Percentiles rank a stretch among this genome's conserved stretches.
Evolutionary conservation across 2,329 filamentous ascomycete genomes (phyloP).

Genomic region (Penicillium sp.): DNA sequence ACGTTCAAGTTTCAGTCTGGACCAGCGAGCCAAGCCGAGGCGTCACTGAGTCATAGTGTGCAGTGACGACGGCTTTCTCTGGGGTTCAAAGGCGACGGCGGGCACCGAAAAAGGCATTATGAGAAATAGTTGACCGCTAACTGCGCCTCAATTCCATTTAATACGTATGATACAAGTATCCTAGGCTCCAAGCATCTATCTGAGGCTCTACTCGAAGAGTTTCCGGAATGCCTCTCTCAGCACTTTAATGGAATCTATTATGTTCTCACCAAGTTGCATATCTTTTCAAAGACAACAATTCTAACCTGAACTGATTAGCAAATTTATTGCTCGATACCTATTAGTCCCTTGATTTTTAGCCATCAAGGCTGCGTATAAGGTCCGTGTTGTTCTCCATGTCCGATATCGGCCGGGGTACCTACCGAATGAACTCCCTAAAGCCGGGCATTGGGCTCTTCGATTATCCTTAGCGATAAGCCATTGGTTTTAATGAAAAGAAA

Average conservation of each 20-base stretch:
- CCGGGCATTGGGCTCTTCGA: background rate
- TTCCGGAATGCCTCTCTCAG: background rate
- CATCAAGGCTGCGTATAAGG: background rate
- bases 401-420: conserved; percentile 1
- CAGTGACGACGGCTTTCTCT: background rate
- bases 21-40: background rate
- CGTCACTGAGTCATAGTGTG: background rate
- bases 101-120: background rate
- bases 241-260: background rate
- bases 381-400: background rate
- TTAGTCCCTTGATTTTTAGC: background rate
- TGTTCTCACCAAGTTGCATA: background rate
- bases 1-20: background rate
- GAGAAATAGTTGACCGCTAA: background rate
- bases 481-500: background rate
- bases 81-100: background rate
- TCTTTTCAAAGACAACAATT: background rate
- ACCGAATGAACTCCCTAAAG: background rate
- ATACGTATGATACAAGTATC: background rate
- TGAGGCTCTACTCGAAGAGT: too few relatives aligned
- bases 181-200: background rate
- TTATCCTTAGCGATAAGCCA: background rate
- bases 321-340: background rate
- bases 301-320: background rate
- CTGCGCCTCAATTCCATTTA: background rate